phyloP scores from a whole-genome alignment of 108 stramenopile genomes.

The Mediolabrus comicus region DNA sequence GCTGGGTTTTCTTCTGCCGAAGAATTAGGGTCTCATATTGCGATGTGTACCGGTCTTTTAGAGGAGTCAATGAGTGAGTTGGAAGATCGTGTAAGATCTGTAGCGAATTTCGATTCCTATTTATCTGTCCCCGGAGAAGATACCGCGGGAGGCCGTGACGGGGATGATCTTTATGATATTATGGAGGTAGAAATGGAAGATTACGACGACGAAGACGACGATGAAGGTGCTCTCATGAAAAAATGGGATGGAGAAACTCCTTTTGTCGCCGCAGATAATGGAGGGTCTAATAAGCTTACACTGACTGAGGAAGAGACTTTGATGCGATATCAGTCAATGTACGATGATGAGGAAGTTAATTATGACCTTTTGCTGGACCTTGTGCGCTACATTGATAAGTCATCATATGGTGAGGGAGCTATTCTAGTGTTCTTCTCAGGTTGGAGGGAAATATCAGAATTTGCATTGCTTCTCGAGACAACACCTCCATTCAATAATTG shows the following conservation, averaged over 20 bases:
- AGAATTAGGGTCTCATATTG: conserved; percentile 66
- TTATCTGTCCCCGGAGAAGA: conserved; percentile 18
- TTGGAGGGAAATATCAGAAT: conserved; percentile 87
- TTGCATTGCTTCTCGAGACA: conserved; percentile 53
- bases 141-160: conserved; percentile 20
- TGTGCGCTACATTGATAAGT: conserved; percentile 55
- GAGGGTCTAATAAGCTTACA: conserved; percentile 37
- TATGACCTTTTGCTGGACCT: conserved; percentile 56
- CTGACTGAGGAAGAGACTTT: conserved; percentile 59
- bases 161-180: conserved; percentile 37
- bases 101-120: conserved; percentile 20
- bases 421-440: conserved; percentile 93
- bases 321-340: conserved; percentile 58
- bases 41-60: conserved; percentile 52
- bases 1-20: conserved; percentile 48
- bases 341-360: conserved; percentile 74
- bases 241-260: conserved; percentile 73
- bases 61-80: conserved; percentile 36
- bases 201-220: conserved; percentile 45
- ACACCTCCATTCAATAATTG: conserved; percentile 62
- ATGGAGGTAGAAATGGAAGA: conserved; percentile 44
- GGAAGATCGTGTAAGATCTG: conserved; percentile 22
- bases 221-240: conserved; percentile 15
- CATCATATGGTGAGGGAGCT: conserved; percentile 69
- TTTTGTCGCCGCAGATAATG: conserved; percentile 36